Evolutionary conservation across 495 filamentous ascomycete genomes (phyloP).

Genomic region (Neurospora sp.): DNA sequence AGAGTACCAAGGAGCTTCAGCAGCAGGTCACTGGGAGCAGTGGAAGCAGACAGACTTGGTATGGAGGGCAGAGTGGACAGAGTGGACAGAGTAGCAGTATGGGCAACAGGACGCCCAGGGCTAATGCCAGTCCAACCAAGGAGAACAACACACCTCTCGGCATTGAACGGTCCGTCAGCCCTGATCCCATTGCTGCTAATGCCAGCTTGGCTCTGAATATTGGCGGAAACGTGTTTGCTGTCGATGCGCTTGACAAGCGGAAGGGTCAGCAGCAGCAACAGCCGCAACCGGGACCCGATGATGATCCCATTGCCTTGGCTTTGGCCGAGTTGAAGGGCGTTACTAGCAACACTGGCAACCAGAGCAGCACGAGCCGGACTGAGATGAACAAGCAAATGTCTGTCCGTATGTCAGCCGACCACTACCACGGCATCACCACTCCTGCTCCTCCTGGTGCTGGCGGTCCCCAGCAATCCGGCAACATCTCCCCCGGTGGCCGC

Average conservation of each 20-base stretch:
- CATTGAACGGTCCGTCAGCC: constrained; percentile 40
- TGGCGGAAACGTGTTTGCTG: constrained; percentile 92
- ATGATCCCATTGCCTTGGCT: constrained; percentile 86
- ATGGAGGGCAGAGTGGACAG: not conserved
- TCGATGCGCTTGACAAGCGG: constrained; percentile 64
- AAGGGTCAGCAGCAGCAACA: constrained; percentile 22
- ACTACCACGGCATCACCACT: constrained; percentile 82
- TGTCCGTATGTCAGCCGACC: constrained; percentile 78
- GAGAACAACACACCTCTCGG: constrained; percentile 23
- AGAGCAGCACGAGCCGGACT: not conserved
- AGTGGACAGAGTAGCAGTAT: not conserved
- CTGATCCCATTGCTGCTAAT: constrained; percentile 86
- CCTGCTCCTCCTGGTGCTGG: constrained; percentile 57
- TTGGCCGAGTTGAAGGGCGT: constrained; percentile 86
- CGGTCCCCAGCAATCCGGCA: constrained; percentile 22
- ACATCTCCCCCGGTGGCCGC: constrained; percentile 41
- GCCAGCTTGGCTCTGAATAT: constrained; percentile 94
- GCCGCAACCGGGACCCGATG: constrained; percentile 26
- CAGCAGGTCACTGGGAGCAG: not conserved
- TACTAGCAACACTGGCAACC: constrained; percentile 9
- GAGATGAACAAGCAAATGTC: constrained; percentile 50
- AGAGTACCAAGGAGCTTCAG: constrained; percentile 72
- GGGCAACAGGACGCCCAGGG: not conserved
- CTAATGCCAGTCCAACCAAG: constrained; percentile 9
- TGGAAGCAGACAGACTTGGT: not conserved